A percentile compares a stretch with the other conserved stretches of the same genome.
Conservation (phyloP, 176 grass and related monocot species). For the Carex scoparia region DNA sequence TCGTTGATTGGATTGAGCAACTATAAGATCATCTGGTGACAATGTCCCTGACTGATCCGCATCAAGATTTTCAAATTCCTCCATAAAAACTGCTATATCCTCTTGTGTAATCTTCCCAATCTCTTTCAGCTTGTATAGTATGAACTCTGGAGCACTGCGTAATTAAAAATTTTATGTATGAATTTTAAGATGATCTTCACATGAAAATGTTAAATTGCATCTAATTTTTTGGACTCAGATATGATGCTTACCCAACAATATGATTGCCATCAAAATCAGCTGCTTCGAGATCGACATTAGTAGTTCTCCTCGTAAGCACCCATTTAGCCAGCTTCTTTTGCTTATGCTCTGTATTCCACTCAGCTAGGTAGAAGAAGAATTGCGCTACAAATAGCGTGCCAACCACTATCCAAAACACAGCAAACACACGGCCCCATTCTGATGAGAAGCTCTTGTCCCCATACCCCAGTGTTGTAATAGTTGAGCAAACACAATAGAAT, state of each 20-base stretch:
- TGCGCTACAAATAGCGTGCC: conserved; percentile 69
- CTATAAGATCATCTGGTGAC: conserved; percentile 47
- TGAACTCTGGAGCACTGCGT: conserved; percentile 81
- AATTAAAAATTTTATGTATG: conserved; percentile 20
- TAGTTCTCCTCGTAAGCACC: conserved; percentile 66
- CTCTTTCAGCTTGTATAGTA: conserved; percentile 95
- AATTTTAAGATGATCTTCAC: not conserved
- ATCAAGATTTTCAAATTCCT: conserved; percentile 80
- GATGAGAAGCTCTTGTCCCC: conserved; percentile 79
- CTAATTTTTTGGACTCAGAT: not conserved
- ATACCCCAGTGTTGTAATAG: conserved; percentile 83
- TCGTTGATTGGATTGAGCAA: conserved; percentile 39
- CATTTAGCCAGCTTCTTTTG: conserved; percentile 81
- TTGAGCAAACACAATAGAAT: conserved; percentile 83
- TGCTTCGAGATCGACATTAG: conserved; percentile 68
- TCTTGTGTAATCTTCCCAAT: conserved; percentile 85
- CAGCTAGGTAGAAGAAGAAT: conserved; percentile 82
- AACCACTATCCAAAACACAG: conserved; percentile 73
- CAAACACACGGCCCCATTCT: conserved; percentile 55
- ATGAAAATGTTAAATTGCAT: conserved; percentile 6
- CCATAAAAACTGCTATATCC: conserved; percentile 71
- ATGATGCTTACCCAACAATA: conserved; percentile 53
- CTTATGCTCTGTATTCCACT: conserved; percentile 50
- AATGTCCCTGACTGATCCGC: conserved; percentile 68
- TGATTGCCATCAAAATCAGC: conserved; percentile 69